Conservation (phyloP, 2,329 filamentous ascomycete genomes). For the Nectriaceae sp. region DNA sequence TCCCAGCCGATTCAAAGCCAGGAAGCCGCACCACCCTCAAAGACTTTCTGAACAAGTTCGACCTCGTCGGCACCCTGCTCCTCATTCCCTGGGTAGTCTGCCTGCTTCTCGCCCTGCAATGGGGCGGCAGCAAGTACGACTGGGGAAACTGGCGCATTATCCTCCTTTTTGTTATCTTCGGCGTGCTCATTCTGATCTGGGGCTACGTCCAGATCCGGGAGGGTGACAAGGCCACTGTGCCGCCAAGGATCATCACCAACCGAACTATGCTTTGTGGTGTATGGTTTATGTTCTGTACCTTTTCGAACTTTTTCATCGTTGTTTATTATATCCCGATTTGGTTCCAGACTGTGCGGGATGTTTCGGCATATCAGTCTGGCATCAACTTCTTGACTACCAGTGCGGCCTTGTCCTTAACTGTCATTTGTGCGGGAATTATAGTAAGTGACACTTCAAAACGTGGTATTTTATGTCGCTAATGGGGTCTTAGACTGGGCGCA, state of each 20-base stretch:
- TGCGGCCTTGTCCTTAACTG: background rate
- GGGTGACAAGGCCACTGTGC: background rate
- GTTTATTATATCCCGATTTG: constrained; percentile 1
- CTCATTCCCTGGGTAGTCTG: constrained; percentile 40
- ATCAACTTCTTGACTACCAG: background rate
- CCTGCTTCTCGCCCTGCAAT: constrained; percentile 49
- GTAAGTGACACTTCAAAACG: background rate
- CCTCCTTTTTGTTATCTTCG: background rate
- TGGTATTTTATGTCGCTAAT: background rate
- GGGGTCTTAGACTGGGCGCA: background rate
- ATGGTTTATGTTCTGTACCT: background rate
- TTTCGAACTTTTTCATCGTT: background rate
- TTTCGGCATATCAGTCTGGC: constrained; percentile 1
- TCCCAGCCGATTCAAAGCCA: background rate
- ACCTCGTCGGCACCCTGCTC: constrained; percentile 22
- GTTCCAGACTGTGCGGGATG: background rate
- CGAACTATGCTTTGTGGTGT: background rate
- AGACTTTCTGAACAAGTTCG: constrained; percentile 5
- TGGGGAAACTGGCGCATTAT: constrained; percentile 18
- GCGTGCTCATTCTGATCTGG: background rate
- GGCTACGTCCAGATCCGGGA: background rate
- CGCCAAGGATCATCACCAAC: background rate
- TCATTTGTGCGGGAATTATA: background rate
- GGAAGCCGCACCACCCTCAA: background rate
- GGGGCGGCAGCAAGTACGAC: constrained; percentile 39